Base-by-base conservation (phyloP, 495 filamentous ascomycete species). In the Aspergillus asperescens region DNA sequence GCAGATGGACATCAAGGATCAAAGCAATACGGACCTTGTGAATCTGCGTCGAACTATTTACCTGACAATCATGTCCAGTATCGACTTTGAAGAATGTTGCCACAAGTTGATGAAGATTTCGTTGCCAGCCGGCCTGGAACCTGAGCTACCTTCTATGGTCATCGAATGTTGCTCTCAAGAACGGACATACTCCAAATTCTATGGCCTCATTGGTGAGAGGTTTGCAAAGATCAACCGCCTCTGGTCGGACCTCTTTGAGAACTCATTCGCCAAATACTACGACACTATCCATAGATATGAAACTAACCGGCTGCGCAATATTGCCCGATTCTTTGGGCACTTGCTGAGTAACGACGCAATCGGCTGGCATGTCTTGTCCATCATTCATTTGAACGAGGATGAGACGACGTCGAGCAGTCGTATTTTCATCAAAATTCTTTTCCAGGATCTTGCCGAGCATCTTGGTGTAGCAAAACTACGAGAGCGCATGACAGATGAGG, bases 391-490 rank as follows among this genome's bases (percentile, higher is more conserved):
- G 29, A 99, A 91, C 63, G 90, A 99, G 63, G 92, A 97, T 41
- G 94, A 97, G 59, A 99, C 94, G 1, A 97, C 92, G 0, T 89
- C 90, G 4, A 88, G 86, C 52, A 91, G 87, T 57, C 87, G 93
- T 71, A 97, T 99, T 64, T 99, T 96, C 63, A 87, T 97, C 75
- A 96, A 95, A 72, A 96, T 97, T 31, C 73, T 99, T 16, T 95
- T 99, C 66, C 89, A 97, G 65, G 90, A 96, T 58, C 76, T 99
- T 8, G 81, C 81, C 10, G 88, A 96, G 68, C 85, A 87, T 45
- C 78, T 97, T 50, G 92, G 93, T 42, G 81, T 94, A 74, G 75
- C 81, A 41, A 88, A 85, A 56, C 69, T 99, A 34, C 82, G 86
- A 59, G 80, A 82, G 34, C 83, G 85, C 18, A 71, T 96, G 58